Percentiles rank a stretch among this genome's conserved stretches.
phyloP scores from a whole-genome alignment of 176 grass and related monocot species.

The Poa pratensis region DNA sequence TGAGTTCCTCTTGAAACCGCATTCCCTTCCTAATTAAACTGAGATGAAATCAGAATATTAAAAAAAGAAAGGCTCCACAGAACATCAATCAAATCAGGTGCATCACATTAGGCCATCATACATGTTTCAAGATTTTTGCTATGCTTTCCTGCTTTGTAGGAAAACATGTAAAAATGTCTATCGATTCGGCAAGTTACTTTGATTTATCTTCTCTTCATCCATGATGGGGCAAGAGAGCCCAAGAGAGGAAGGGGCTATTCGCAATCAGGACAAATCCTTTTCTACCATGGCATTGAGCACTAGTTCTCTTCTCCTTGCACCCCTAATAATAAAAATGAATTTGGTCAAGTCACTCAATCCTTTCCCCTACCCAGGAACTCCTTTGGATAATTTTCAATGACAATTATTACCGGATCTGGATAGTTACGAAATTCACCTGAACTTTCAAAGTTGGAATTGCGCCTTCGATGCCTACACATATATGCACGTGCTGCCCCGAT shows the following conservation, averaged over 20 bases:
- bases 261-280: not conserved
- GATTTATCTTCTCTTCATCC: no score
- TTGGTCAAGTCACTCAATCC: no score
- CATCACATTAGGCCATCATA: not conserved
- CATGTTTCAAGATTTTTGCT: no score
- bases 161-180: no score
- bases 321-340: not conserved
- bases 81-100: not conserved
- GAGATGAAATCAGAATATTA: not conserved
- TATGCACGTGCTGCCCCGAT: no score
- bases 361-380: no score
- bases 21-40: not conserved
- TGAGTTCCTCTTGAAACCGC: not conserved
- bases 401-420: no score
- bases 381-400: no score
- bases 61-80: not conserved
- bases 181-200: no score
- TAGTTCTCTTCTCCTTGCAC: not conserved
- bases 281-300: not conserved
- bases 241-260: not conserved
- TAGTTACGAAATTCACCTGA: not conserved
- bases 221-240: not conserved
- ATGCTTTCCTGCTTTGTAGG: no score
- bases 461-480: no score
- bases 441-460: not conserved